Evolutionary conservation across 495 filamentous ascomycete species (phyloP), one percentile per base, ranked within the genome.

Genomic region (Aspergillus campestris): DNA sequence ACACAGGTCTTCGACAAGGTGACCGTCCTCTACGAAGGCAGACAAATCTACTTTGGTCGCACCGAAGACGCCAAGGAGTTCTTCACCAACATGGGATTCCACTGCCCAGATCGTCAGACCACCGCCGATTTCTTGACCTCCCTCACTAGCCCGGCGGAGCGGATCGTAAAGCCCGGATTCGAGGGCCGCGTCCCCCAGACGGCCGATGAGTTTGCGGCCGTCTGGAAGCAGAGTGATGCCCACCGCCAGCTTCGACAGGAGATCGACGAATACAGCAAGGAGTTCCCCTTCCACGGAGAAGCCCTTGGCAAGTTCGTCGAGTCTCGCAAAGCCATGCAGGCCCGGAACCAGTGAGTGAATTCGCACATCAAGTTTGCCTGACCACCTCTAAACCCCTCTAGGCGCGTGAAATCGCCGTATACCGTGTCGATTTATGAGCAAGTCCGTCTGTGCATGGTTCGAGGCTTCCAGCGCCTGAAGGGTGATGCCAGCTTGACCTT

Each of bases 91-190:
- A 74, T 83, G 65, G 82, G 82, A 4, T 86, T 77, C 66, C 49
- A 71, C 47, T 68, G 82, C 67, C 79, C 78, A 48, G 71, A 78
- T 55, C 63, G 79, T 61, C 70, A 78, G 72, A 89, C 71, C 0
- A 84, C 79, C 5, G 77, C 82, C 42, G 86, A 89, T 66, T 89
- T 89, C 65, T 64, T 89, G 5, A 89, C 85, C 0, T 86, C 83
- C 7, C 72, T 89, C 45, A 88, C 84, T 11, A 83, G 80, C 40
- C 71, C 81, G 1, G 58, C 72, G 3, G 81, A 87, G 50, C 78
- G 86, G 31, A 66, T 79, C n/a, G 72, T 84, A 14, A 75, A 77
- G 40, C 47, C 63, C 4, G 87, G 87, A 0, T 87, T 65, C 47
- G 80, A 89, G 54, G 63, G 73, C 38, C 64, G 67, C 13, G 79